Evolutionary conservation across 2,329 filamentous ascomycete species (phyloP).

Genomic region (Colletotrichum sansevieriae): DNA sequence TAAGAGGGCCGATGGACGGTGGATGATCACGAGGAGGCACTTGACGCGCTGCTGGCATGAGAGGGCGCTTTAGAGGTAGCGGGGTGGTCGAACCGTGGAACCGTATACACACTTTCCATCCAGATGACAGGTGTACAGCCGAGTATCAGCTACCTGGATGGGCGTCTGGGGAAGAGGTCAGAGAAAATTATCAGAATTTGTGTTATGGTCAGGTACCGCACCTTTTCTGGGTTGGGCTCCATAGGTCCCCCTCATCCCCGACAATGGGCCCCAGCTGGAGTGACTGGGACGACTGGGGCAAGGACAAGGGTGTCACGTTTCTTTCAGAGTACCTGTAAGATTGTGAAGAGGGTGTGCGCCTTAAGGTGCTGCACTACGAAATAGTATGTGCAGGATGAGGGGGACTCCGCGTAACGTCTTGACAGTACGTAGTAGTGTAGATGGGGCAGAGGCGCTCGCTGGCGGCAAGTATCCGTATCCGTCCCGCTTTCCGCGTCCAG

Average conservation of each 20-base stretch:
- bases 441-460: background rate
- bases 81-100: constrained; percentile 12
- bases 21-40: constrained; percentile 30
- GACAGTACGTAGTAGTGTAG: too few species aligned
- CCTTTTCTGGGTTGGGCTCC: background rate
- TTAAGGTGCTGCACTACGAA: too few species aligned
- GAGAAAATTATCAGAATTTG: background rate
- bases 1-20: constrained; percentile 20
- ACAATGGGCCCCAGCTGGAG: constrained; percentile 5
- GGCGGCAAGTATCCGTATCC: constrained; percentile 12
- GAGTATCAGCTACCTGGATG: background rate
- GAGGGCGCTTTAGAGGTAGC: background rate
- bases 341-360: background rate
- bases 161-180: background rate
- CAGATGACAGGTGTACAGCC: background rate
- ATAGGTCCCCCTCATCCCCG: constrained; percentile 16
- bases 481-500: background rate
- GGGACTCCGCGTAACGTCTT: too few species aligned
- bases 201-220: background rate
- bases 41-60: background rate
- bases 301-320: background rate
- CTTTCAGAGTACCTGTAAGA: background rate
- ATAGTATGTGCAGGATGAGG: background rate
- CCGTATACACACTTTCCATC: background rate
- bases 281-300: background rate